Percentiles rank a stretch among this genome's conserved stretches.
phyloP scores from a whole-genome alignment of 495 filamentous ascomycete species.

The Letharia columbiana region DNA sequence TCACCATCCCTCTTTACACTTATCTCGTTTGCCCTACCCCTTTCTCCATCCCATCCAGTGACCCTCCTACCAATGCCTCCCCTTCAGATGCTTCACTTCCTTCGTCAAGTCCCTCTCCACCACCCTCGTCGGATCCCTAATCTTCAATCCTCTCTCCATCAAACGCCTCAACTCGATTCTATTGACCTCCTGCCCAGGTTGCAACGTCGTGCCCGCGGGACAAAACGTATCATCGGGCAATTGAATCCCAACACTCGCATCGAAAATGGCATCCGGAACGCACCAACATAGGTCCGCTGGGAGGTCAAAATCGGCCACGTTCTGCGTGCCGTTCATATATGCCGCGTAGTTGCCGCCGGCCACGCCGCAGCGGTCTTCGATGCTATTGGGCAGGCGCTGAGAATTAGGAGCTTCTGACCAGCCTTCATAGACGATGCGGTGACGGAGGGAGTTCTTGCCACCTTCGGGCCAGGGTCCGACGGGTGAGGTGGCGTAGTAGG shows the following conservation, averaged over 20 bases:
- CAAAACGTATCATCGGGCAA: conserved; percentile 8
- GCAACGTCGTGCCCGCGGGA: background rate
- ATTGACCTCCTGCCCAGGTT: background rate
- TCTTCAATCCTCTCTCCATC: background rate
- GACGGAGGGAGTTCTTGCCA: conserved; percentile 5
- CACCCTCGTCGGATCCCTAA: background rate
- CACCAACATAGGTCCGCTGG: conserved; percentile 6
- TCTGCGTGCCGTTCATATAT: conserved; percentile 5
- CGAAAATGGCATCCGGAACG: conserved; percentile 8
- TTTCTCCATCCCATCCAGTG: background rate
- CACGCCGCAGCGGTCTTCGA: conserved; percentile 7
- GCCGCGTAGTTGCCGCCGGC: conserved; percentile 2
- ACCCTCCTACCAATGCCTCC: background rate
- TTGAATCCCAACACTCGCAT: conserved; percentile 14
- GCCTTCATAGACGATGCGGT: conserved; percentile 8
- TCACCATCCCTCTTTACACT: too few relatives aligned
- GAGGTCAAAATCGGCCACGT: conserved; percentile 13
- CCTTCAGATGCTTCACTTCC: background rate
- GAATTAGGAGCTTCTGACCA: background rate
- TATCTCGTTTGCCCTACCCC: background rate
- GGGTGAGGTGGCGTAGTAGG: conserved; percentile 13
- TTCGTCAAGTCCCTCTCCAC: background rate
- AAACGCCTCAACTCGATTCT: background rate
- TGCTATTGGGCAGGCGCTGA: conserved; percentile 1
- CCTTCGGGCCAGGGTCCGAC: conserved; percentile 6